A percentile compares a stretch with the other conserved stretches of the same genome.
These are phyloP conservation scores for Chlorella vulgaris DNA, from an alignment of 139 green algal species.

Conservation along the genomic window DNA sequence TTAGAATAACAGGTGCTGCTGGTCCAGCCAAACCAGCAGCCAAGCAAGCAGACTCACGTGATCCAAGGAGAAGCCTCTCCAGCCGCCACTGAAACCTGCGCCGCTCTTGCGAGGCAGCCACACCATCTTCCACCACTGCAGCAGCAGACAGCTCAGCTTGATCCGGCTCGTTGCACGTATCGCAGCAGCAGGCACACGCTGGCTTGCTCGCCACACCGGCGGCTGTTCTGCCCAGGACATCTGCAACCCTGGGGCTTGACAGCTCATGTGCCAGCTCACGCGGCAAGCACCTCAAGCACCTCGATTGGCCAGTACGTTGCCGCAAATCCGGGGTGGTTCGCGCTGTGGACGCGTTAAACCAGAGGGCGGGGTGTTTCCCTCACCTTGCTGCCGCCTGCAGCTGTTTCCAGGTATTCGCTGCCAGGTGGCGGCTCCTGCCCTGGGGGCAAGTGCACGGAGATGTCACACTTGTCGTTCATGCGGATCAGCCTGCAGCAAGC, in stretches of 20 bases:
- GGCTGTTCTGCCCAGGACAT: no score
- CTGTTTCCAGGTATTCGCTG: not conserved
- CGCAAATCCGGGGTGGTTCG: not conserved
- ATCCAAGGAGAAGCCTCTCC: not conserved
- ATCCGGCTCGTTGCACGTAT: not conserved
- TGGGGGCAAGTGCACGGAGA: not conserved
- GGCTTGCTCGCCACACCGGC: no score
- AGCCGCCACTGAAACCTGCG: conserved; percentile 5
- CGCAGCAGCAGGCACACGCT: no score
- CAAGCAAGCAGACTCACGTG: conserved; percentile 2
- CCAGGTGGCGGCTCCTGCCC: not conserved
- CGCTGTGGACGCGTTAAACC: not conserved
- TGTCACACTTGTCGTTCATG: not conserved
- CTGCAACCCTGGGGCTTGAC: no score
- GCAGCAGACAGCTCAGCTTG: not conserved
- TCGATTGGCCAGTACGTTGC: not conserved
- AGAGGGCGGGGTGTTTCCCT: not conserved
- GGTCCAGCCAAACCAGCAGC: no score
- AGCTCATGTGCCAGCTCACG: no score
- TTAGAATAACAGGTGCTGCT: no score
- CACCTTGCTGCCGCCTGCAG: not conserved
- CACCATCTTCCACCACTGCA: conserved; percentile 22
- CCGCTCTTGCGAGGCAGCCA: conserved; percentile 7
- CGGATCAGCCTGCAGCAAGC: not conserved
- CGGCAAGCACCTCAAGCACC: no score